phyloP scores from a whole-genome alignment of 192 early-diverging fungal genomes.

The Jimgerdemannia lactiflua region DNA sequence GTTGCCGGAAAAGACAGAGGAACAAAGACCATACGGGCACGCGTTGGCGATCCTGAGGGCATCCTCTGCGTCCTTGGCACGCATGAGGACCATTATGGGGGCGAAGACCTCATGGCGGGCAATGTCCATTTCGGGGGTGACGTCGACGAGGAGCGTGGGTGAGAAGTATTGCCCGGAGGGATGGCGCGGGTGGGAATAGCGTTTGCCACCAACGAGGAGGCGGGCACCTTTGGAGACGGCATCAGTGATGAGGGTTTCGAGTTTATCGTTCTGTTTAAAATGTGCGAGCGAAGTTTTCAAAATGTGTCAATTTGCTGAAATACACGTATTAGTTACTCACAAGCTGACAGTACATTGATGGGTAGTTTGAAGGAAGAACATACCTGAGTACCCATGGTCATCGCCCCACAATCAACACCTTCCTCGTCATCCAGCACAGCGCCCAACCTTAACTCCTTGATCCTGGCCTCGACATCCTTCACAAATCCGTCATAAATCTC shows the following conservation, averaged over 20 bases:
- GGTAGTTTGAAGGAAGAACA: constrained; percentile 1
- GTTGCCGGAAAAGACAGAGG: constrained; percentile 75
- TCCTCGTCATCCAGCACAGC: constrained; percentile 63
- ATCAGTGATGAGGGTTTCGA: constrained; percentile 69
- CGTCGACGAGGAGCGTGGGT: constrained; percentile 79
- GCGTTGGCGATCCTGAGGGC: constrained; percentile 66
- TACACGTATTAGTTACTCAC: too few species aligned
- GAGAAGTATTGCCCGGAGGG: constrained; percentile 78
- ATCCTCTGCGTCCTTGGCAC: constrained; percentile 63
- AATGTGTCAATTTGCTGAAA: constrained; percentile 2
- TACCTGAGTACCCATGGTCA: constrained; percentile 73
- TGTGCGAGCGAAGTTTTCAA: too few species aligned
- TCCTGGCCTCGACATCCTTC: constrained; percentile 51
- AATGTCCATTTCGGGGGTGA: constrained; percentile 74
- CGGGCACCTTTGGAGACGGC: constrained; percentile 77
- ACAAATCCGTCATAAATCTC: constrained; percentile 68
- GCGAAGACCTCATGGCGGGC: constrained; percentile 76
- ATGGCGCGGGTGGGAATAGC: constrained; percentile 65
- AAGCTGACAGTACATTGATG: not conserved
- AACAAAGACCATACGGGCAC: constrained; percentile 74
- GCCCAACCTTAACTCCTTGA: constrained; percentile 66
- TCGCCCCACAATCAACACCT: constrained; percentile 76
- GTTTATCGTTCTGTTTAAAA: constrained; percentile 36
- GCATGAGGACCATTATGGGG: constrained; percentile 79
- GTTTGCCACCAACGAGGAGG: constrained; percentile 65